phyloP scores from a whole-genome alignment of 176 grass and related monocot genomes.

The Saccharum officinarum region DNA sequence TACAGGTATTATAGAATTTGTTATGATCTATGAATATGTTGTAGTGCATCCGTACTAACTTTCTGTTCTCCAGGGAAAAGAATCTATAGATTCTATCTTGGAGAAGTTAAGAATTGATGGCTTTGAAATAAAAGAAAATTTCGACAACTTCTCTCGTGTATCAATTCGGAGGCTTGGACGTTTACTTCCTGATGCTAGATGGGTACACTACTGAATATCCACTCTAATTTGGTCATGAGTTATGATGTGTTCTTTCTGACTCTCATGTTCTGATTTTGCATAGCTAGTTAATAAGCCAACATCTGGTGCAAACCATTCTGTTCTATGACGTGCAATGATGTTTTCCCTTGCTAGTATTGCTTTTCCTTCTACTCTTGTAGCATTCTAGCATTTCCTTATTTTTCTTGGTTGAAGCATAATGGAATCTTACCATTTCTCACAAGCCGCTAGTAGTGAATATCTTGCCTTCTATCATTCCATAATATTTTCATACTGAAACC shows the following conservation, averaged over 20 bases:
- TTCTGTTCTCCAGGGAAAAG: slow-evolving; percentile 39
- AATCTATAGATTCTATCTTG: slow-evolving; percentile 50
- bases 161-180: slow-evolving; percentile 52
- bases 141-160: slow-evolving; percentile 54
- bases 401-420: neutral
- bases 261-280: slow-evolving; percentile 1
- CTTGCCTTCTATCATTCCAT: neutral
- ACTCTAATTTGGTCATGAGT: neutral
- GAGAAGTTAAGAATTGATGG: slow-evolving; percentile 43
- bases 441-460: neutral
- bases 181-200: slow-evolving; percentile 65
- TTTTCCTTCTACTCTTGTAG: neutral
- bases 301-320: neutral
- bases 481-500: neutral
- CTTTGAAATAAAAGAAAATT: slow-evolving; percentile 49
- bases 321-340: neutral
- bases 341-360: neutral
- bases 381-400: neutral
- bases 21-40: slow-evolving; percentile 1
- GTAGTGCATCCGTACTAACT: neutral
- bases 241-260: slow-evolving; percentile 1
- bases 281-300: neutral
- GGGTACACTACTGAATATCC: slow-evolving; percentile 35
- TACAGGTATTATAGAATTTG: slow-evolving; percentile 41
- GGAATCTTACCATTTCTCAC: neutral